Conservation (phyloP, 306 rosid species). For the Datisca glomerata region DNA sequence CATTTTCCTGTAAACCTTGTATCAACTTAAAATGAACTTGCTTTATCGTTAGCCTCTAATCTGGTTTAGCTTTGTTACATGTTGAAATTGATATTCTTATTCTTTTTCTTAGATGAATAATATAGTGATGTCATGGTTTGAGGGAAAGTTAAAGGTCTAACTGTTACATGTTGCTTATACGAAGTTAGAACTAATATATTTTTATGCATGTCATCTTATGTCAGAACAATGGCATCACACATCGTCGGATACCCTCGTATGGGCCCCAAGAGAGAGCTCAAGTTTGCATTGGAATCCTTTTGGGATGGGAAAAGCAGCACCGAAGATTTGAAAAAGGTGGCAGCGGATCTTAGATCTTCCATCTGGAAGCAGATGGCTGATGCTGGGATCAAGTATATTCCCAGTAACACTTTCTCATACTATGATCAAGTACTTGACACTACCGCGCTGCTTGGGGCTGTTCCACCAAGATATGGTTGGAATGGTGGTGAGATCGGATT, state of each 20-base stretch:
- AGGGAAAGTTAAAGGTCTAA: no score
- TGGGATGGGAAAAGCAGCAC: conserved; percentile 91
- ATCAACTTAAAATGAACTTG: background rate
- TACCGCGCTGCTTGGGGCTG: conserved; percentile 78
- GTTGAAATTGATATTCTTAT: background rate
- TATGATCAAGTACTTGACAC: conserved; percentile 79
- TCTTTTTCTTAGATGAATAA: background rate
- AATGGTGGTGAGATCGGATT: conserved; percentile 80
- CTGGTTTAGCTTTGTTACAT: no score
- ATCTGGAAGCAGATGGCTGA: conserved; percentile 83
- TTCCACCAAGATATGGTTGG: conserved; percentile 78
- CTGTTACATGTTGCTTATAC: no score
- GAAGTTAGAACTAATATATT: no score
- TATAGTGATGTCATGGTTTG: background rate
- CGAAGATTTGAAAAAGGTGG: conserved; percentile 67
- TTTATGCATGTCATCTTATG: background rate
- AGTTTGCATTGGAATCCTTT: conserved; percentile 81
- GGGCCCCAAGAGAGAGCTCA: conserved; percentile 98
- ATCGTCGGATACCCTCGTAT: conserved; percentile 88
- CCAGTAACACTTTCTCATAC: conserved; percentile 79
- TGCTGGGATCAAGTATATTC: conserved; percentile 80
- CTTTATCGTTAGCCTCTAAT: background rate
- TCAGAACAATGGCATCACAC: conserved; percentile 61
- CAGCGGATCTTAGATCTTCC: conserved; percentile 66
- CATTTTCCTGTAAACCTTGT: background rate